Evolutionary conservation across 2,329 filamentous ascomycete species (phyloP).

Genomic region (Aotearoamyces nothofagi): DNA sequence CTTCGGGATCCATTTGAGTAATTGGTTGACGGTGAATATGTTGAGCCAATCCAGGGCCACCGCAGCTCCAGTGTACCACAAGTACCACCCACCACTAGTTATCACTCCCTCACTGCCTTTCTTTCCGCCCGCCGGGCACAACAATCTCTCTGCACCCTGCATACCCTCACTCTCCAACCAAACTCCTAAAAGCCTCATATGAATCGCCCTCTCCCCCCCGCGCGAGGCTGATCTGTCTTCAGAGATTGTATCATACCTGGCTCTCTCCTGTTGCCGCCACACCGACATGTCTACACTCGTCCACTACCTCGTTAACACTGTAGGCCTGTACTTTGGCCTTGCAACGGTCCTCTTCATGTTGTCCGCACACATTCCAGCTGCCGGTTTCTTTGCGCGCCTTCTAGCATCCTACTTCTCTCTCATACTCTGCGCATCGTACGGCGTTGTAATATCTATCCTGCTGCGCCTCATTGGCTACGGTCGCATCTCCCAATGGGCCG

Average conservation of each 20-base stretch:
- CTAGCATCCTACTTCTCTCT: conserved; percentile 51
- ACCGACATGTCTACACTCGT: conserved; percentile 16
- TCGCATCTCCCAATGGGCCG: conserved; percentile 73
- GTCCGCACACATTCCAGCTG: conserved; percentile 39
- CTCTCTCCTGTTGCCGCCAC: background rate
- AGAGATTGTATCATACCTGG: too few species aligned
- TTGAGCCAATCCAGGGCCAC: too few species aligned
- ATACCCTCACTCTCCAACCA: conserved; percentile 1
- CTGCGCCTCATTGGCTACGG: conserved; percentile 59
- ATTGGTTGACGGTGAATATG: too few species aligned
- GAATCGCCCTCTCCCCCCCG: background rate
- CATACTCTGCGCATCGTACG: conserved; percentile 50
- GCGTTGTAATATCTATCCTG: conserved; percentile 56
- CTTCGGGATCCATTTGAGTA: too few species aligned
- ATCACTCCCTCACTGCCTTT: conserved; percentile 49
- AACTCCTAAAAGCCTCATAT: background rate
- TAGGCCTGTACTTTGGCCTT: conserved; percentile 34
- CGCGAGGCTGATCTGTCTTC: too few species aligned
- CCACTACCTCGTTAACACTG: conserved; percentile 26
- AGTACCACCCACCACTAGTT: too few species aligned
- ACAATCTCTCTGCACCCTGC: background rate
- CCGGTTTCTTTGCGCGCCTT: conserved; percentile 53
- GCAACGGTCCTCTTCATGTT: conserved; percentile 44
- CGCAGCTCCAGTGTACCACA: too few species aligned
- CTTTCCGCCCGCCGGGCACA: background rate